phyloP scores from a whole-genome alignment of 1,284 basidiomycete genomes.

The Salmacisia buchloeana region DNA sequence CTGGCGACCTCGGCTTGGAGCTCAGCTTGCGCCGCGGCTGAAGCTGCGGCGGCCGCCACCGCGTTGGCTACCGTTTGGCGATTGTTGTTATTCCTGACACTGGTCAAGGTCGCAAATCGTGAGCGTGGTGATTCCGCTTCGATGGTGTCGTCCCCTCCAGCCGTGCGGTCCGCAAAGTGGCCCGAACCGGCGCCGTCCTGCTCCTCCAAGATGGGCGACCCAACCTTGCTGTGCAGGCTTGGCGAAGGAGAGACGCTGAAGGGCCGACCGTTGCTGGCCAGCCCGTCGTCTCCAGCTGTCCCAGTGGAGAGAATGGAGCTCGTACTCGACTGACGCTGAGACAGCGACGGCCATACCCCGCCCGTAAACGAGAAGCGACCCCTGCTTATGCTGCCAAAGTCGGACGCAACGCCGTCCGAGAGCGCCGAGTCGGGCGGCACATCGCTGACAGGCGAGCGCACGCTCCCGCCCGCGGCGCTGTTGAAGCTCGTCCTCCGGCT shows the following conservation, averaged over 20 bases:
- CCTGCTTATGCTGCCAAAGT: background rate
- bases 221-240: conserved; percentile 1
- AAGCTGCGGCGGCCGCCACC: background rate
- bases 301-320: background rate
- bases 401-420: background rate
- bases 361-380: background rate
- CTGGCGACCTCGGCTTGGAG: conserved; percentile 27
- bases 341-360: background rate
- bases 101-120: background rate
- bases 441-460: background rate
- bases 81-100: background rate
- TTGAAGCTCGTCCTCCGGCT: background rate
- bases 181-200: no score
- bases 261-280: background rate
- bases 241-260: conserved; percentile 7
- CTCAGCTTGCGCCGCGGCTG: background rate
- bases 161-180: background rate
- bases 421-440: background rate
- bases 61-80: background rate
- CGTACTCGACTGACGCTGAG: background rate
- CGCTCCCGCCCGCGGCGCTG: background rate
- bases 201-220: conserved; percentile 3
- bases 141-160: background rate
- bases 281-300: background rate
- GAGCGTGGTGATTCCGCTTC: background rate